Evolutionary conservation across 805 yeast species (phyloP).

Genomic region (Pichia sporocuriosa): DNA sequence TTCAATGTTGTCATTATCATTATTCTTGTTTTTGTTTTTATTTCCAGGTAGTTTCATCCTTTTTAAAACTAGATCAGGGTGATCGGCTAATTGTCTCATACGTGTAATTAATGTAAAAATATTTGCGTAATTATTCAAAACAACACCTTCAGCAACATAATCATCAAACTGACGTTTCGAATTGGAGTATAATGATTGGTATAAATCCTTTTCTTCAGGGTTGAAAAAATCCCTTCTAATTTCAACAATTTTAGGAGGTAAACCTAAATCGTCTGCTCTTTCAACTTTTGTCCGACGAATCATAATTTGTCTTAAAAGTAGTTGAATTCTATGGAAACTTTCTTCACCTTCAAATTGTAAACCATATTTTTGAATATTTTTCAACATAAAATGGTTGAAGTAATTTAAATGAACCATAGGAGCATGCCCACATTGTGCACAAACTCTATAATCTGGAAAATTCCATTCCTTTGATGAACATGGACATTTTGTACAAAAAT

Average conservation of each 20-base stretch:
- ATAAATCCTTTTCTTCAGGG: constrained; percentile 91
- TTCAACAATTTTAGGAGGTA: constrained; percentile 93
- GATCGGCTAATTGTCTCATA: constrained; percentile 98
- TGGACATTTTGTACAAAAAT: constrained; percentile 89
- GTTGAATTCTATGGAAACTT: constrained; percentile 72
- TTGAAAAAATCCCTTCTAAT: constrained; percentile 83
- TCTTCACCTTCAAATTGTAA: constrained; percentile 73
- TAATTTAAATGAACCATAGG: constrained; percentile 94
- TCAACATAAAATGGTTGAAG: constrained; percentile 92
- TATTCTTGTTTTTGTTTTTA: constrained; percentile 14
- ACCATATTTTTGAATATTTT: constrained; percentile 85
- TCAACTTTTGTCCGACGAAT: constrained; percentile 91
- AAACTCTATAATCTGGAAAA: constrained; percentile 74
- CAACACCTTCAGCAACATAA: constrained; percentile 94
- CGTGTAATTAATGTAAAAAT: constrained; percentile 92
- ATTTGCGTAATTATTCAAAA: constrained; percentile 92
- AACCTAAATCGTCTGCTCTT: constrained; percentile 93
- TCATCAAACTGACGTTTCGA: constrained; percentile 83
- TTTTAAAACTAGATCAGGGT: constrained; percentile 89
- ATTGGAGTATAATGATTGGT: constrained; percentile 81
- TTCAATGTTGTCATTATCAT: not conserved
- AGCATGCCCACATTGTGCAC: constrained; percentile 82
- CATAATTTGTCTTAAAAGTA: constrained; percentile 75
- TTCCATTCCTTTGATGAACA: constrained; percentile 81
- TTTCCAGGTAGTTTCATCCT: constrained; percentile 39